A percentile compares a stretch with the other conserved stretches of the same genome.
These are phyloP conservation scores for Cornus suecica DNA, from an alignment of 148 eudicot species.

Conservation along the genomic window DNA sequence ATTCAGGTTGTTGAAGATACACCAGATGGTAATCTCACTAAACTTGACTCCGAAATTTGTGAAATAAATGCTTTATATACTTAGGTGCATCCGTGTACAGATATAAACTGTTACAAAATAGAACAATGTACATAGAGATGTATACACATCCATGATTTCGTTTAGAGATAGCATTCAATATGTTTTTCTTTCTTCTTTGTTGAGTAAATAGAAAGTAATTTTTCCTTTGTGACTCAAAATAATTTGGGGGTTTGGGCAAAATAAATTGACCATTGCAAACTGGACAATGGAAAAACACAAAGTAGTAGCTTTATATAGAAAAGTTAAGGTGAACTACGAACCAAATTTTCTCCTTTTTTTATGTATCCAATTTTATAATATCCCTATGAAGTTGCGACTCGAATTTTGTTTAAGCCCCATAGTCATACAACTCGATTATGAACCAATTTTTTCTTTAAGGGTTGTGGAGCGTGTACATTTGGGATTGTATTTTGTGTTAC, in stretches of 20 bases:
- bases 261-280: neutral
- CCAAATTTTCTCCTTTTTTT: neutral
- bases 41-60: neutral
- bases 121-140: neutral
- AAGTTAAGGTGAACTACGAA: neutral
- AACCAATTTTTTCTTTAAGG: no score
- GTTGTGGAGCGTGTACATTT: no score
- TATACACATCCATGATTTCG: neutral
- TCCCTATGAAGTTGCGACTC: no score
- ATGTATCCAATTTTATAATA: neutral
- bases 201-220: neutral
- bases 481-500: no score
- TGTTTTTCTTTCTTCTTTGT: no score
- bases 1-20: slow-evolving; percentile 73
- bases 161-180: no score
- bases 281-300: neutral
- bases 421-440: no score
- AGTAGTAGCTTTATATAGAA: no score
- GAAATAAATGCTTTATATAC: neutral
- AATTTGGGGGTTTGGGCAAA: neutral
- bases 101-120: neutral
- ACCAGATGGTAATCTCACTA: slow-evolving; percentile 51
- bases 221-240: neutral
- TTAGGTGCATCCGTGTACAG: neutral
- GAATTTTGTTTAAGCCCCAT: no score